A percentile compares a stretch with the other conserved stretches of the same genome.
These are phyloP conservation scores for Panus rudis DNA, from an alignment of 768 basidiomycete genomes.

Conservation along the genomic window DNA sequence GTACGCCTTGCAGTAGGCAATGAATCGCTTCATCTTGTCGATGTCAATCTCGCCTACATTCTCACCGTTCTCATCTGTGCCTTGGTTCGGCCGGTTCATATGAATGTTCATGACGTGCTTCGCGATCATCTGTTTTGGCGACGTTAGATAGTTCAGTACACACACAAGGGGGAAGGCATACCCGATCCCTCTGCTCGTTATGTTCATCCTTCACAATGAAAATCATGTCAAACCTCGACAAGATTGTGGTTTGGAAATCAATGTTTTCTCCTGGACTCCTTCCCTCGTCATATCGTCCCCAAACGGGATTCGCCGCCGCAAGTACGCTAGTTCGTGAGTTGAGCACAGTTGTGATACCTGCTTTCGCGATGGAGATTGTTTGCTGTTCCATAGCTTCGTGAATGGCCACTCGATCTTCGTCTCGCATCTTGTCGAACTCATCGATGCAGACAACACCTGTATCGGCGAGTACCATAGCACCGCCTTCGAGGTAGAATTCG, in stretches of 20 bases:
- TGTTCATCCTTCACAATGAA: conserved; percentile 99
- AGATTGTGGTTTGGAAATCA: conserved; percentile 95
- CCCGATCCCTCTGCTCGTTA: conserved; percentile 87
- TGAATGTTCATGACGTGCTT: conserved; percentile 98
- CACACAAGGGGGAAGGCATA: conserved; percentile 26
- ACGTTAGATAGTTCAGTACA: not conserved
- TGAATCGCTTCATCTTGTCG: conserved; percentile 98
- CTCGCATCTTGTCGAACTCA: conserved; percentile 99
- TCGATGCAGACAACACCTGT: conserved; percentile 99
- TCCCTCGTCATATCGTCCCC: conserved; percentile 96
- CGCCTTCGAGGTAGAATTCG: conserved; percentile 98
- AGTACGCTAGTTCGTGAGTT: conserved; percentile 95
- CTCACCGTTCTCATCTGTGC: conserved; percentile 54
- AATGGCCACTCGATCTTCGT: conserved; percentile 97
- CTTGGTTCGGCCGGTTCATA: conserved; percentile 81
- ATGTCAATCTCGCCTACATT: conserved; percentile 85
- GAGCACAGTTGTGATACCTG: conserved; percentile 95
- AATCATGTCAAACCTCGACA: conserved; percentile 99
- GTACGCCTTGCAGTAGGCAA: conserved; percentile 92
- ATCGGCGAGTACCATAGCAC: conserved; percentile 98
- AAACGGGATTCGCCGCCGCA: conserved; percentile 96
- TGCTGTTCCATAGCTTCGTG: conserved; percentile 99
- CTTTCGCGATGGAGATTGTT: conserved; percentile 98
- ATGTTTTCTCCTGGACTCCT: conserved; percentile 97
- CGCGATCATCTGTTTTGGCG: conserved; percentile 78